These are phyloP conservation scores for Phytophthora podocarpi DNA, from an alignment of 352 stramenopile genomes.

Conservation along the genomic window DNA sequence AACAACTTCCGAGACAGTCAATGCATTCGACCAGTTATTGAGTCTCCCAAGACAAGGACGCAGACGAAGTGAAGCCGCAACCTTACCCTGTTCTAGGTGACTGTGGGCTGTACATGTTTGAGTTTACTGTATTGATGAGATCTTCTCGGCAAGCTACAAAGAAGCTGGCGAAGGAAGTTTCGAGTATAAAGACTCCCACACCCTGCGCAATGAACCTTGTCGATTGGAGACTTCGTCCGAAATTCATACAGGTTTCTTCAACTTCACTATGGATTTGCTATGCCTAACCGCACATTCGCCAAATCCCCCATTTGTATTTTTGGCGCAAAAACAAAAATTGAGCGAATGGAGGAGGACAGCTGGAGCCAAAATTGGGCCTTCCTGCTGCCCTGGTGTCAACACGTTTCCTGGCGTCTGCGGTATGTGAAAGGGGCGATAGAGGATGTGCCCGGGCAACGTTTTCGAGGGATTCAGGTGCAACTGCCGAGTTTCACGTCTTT, in stretches of 20 bases:
- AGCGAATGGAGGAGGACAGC: constrained; percentile 11
- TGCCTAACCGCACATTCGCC: no score
- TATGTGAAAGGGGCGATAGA: constrained; percentile 18
- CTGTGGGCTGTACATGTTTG: no score
- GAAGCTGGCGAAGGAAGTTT: no score
- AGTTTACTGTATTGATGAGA: not conserved
- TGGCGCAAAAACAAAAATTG: no score
- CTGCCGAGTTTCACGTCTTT: constrained; percentile 11
- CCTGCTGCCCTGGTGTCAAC: constrained; percentile 26
- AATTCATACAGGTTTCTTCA: no score
- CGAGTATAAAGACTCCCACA: no score
- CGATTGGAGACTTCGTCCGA: no score
- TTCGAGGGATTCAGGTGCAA: constrained; percentile 21
- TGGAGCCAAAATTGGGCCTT: constrained; percentile 25
- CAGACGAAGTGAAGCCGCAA: not conserved
- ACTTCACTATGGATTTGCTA: no score
- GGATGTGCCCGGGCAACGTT: constrained; percentile 12
- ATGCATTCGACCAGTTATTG: constrained; percentile 11
- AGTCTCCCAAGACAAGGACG: not conserved
- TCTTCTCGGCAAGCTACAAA: no score
- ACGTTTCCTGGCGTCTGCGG: constrained; percentile 2
- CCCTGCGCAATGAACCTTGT: no score
- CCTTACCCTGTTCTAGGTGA: no score
- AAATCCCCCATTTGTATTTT: no score
- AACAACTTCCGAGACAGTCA: constrained; percentile 2